phyloP scores from a whole-genome alignment of 805 yeast genomes.

The Wickerhamiella sorbophila region DNA sequence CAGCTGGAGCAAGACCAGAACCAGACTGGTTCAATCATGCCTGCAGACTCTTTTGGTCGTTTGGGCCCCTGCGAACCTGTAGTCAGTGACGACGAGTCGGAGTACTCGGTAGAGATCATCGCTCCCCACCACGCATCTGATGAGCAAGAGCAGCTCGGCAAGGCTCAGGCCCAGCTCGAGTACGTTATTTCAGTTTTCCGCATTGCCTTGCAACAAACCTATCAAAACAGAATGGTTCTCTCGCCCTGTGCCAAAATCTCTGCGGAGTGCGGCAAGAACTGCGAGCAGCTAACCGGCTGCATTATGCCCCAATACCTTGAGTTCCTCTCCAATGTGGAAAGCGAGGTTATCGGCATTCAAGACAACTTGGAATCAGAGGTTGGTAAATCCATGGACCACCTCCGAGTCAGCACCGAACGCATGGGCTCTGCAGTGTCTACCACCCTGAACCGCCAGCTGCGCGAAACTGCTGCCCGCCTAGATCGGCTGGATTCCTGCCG shows the following conservation, averaged over 20 bases:
- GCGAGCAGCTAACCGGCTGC: slow-evolving; percentile 7
- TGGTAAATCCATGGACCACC: slow-evolving; percentile 13
- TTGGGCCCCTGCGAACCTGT: too few relatives aligned
- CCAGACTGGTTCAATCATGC: too few relatives aligned
- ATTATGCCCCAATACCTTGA: slow-evolving; percentile 13
- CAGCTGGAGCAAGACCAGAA: too few relatives aligned
- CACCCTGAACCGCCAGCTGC: slow-evolving; percentile 17
- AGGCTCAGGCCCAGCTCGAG: slow-evolving; percentile 12
- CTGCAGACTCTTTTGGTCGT: too few relatives aligned
- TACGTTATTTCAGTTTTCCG: slow-evolving; percentile 12
- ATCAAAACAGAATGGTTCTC: background rate
- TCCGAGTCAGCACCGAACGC: slow-evolving; percentile 18
- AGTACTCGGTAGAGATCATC: background rate
- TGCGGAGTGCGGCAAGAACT: slow-evolving; percentile 6
- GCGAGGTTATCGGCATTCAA: slow-evolving; percentile 9
- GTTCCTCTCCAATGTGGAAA: slow-evolving; percentile 13
- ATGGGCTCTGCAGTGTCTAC: slow-evolving; percentile 20
- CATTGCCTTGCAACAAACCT: slow-evolving; percentile 12
- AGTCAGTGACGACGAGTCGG: background rate
- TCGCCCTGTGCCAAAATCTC: background rate
- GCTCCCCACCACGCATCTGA: background rate
- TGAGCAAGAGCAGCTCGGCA: background rate
- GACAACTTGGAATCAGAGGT: slow-evolving; percentile 13
- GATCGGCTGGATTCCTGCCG: slow-evolving; percentile 12
- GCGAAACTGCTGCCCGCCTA: slow-evolving; percentile 16